Conservation (phyloP, 108 stramenopile genomes). For the Skeletonema marinoi region DNA sequence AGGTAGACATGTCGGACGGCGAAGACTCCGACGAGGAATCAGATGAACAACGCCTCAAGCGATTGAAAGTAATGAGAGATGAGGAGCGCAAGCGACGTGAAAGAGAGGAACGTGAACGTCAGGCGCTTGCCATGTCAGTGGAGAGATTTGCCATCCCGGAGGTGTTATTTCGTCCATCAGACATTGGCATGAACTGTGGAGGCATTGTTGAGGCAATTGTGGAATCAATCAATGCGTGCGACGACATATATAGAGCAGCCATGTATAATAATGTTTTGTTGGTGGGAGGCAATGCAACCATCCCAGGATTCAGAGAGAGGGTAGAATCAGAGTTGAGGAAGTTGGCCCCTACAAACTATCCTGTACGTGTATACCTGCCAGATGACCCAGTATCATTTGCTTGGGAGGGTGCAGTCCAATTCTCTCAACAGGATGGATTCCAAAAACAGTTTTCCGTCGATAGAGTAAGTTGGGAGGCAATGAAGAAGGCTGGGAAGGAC, state of each 20-base stretch:
- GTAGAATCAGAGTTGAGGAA: constrained; percentile 74
- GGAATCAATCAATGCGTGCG: constrained; percentile 78
- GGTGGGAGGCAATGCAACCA: constrained; percentile 83
- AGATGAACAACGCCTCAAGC: constrained; percentile 60
- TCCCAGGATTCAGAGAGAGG: constrained; percentile 76
- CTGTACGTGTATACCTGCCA: constrained; percentile 56
- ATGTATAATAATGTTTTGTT: constrained; percentile 84
- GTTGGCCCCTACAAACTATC: constrained; percentile 72
- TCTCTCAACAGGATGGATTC: constrained; percentile 32
- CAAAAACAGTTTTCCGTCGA: constrained; percentile 44
- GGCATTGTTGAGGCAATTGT: constrained; percentile 86
- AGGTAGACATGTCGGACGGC: constrained; percentile 18
- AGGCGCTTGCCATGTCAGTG: constrained; percentile 77
- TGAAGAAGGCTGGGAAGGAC: constrained; percentile 50
- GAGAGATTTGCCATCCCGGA: constrained; percentile 95
- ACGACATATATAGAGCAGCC: constrained; percentile 65
- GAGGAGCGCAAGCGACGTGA: constrained; percentile 67
- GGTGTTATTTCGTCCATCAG: constrained; percentile 90
- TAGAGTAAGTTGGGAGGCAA: constrained; percentile 44
- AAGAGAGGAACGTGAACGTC: constrained; percentile 67
- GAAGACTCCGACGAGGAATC: constrained; percentile 77
- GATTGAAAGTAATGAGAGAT: constrained; percentile 61
- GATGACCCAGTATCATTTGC: constrained; percentile 72
- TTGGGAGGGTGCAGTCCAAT: constrained; percentile 59
- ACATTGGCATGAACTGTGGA: constrained; percentile 86